Percentiles rank a stretch among this genome's conserved stretches.
Evolutionary conservation across 73 alveolate genomes (phyloP).

Genomic region (Blepharisma stoltei): DNA sequence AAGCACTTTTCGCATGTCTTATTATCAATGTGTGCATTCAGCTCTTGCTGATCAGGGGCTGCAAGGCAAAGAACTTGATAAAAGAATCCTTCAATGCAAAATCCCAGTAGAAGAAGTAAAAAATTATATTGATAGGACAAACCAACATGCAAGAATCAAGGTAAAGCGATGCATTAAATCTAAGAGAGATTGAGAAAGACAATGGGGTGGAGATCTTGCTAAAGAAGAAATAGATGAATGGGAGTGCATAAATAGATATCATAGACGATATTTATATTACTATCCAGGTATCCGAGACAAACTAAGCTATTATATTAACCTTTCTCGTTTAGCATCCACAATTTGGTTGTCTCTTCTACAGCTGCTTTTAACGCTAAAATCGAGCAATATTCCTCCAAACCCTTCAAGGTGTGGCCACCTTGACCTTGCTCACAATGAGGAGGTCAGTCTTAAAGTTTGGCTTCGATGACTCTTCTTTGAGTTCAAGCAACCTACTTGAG

Average conservation of each 20-base stretch:
- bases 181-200: background rate
- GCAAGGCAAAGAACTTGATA: background rate
- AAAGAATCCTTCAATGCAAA: background rate
- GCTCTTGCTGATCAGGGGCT: background rate
- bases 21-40: conserved; percentile 4
- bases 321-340: no score
- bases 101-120: background rate
- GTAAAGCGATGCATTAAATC: background rate
- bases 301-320: no score
- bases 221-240: background rate
- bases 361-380: no score
- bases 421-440: no score
- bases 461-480: no score
- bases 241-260: background rate
- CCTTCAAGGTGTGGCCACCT: no score
- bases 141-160: background rate
- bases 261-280: background rate
- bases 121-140: background rate
- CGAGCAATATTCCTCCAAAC: no score
- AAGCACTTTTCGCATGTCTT: background rate
- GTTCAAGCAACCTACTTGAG: no score
- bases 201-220: background rate
- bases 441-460: no score
- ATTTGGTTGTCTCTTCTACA: no score
- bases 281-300: background rate